Base-by-base conservation (phyloP, 371 early-diverging fungal genomes). In the Saksenaea oblongispora region DNA sequence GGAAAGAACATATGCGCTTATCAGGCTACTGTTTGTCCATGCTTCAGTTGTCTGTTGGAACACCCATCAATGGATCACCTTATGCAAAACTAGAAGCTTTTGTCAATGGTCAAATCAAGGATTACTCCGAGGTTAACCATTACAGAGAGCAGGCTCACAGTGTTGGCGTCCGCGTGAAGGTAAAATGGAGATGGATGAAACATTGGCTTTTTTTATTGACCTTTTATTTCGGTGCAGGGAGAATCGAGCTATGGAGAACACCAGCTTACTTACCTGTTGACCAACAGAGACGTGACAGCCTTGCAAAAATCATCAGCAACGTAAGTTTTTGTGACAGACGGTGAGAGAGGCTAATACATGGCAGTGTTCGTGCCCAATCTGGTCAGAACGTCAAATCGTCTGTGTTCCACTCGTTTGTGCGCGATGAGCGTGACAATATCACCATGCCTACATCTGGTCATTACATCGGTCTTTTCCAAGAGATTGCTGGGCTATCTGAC, bases 331-430 rank as follows among this genome's bases (percentile, higher is more conserved):
- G 14, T 15, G 51, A 8, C 39, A 26, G 18, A 41, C 2, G 11
- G 9, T 5, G 37, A 17, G 24, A 37, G 27, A 9, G 14, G 18
- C 26, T 10, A 10, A 3, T 24, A 1, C 57, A 22, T 18, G 62
- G 36, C 72, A 93, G 93, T 69, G 84, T 96, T 55, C 90, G 96
- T 39, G 76, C 86, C 27, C 89, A 93, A 42, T 94, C 92, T 8
- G 96, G 95, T 13, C 86, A 91, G 69, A 82, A 90, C 42, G 67
- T 91, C 47, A 97, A 97, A 71, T 87, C 93, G 1, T 77, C 93
- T 0, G 54, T 96, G 13, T 69, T 74, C 3, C 91, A 94, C 70
- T 70, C 84, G 36, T 85, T 88, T 65, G 71, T 84, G 0, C 73
- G 79, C 37, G 96, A 97, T 62, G 76, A 73, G 22, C 87, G 96